These are phyloP conservation scores for Xylariales sp. DNA, from an alignment of 2,329 filamentous ascomycete genomes.

Conservation along the genomic window DNA sequence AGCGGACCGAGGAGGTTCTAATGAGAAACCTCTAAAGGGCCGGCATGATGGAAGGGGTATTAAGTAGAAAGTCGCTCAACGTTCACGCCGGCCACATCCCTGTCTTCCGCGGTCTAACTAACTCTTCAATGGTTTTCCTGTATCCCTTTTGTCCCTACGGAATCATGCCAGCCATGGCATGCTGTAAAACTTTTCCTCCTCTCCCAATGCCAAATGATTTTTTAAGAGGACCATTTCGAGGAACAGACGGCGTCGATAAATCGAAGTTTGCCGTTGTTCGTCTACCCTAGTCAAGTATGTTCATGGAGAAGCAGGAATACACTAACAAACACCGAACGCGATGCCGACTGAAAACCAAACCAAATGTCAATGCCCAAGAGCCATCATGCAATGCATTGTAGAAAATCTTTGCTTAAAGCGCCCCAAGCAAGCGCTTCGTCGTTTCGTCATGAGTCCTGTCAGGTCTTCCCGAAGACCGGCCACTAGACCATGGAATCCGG, in stretches of 20 bases:
- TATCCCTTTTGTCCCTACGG: slow-evolving; percentile 34
- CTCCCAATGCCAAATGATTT: slow-evolving; percentile 25
- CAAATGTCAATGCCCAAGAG: slow-evolving; percentile 43
- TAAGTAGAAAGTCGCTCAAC: slow-evolving; percentile 33
- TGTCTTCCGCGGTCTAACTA: slow-evolving; percentile 36
- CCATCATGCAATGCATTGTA: slow-evolving; percentile 45
- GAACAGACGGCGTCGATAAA: slow-evolving; percentile 8
- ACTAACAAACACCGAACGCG: slow-evolving; percentile 50
- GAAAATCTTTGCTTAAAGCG: slow-evolving; percentile 36
- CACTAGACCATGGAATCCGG: slow-evolving; percentile 50
- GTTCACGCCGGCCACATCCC: slow-evolving; percentile 29
- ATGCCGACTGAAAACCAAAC: slow-evolving; percentile 48
- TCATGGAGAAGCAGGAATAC: slow-evolving; percentile 44
- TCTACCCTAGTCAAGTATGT: slow-evolving; percentile 42
- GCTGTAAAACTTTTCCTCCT: slow-evolving; percentile 30
- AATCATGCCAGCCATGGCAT: slow-evolving; percentile 32
- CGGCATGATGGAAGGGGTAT: slow-evolving; percentile 32
- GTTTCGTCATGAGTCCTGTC: slow-evolving; percentile 43
- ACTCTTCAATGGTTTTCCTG: slow-evolving; percentile 35
- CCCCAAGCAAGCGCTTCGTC: slow-evolving; percentile 39
- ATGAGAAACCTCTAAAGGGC: slow-evolving; percentile 13
- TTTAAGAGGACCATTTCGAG: slow-evolving; percentile 22
- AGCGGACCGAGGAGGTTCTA: slow-evolving; percentile 7
- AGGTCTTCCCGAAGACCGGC: slow-evolving; percentile 29
- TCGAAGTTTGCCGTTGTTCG: slow-evolving; percentile 22